Percentiles rank a stretch among this genome's conserved stretches.
Evolutionary conservation across 2,329 filamentous ascomycete species (phyloP).

Genomic region (Arthrinium phaeospermum): DNA sequence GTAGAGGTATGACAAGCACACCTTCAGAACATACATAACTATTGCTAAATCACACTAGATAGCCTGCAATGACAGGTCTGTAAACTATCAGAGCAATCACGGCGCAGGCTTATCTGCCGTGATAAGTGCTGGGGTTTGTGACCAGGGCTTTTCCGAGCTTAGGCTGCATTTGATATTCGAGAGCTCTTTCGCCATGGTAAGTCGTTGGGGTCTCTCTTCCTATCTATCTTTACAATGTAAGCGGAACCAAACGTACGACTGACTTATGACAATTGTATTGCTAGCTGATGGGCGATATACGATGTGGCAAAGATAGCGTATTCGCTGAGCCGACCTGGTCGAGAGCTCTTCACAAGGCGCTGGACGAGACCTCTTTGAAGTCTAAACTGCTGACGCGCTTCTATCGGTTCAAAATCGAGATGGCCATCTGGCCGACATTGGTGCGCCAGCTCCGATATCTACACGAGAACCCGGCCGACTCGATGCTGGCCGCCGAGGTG

Average conservation of each 20-base stretch:
- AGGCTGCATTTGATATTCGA: constrained; percentile 35
- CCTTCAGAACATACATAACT: background rate
- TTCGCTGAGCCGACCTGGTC: constrained; percentile 34
- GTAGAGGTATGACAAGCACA: background rate
- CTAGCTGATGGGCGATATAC: constrained; percentile 37
- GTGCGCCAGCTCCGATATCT: constrained; percentile 31
- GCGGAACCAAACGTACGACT: no score
- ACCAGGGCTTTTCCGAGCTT: constrained; percentile 33
- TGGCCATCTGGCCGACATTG: constrained; percentile 36
- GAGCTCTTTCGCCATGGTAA: constrained; percentile 37
- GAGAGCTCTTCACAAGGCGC: constrained; percentile 29
- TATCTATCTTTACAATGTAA: no score
- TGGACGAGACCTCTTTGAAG: constrained; percentile 28
- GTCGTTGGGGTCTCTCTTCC: constrained; percentile 10
- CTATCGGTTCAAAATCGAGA: constrained; percentile 35
- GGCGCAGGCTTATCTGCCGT: constrained; percentile 36
- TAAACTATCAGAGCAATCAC: constrained; percentile 36
- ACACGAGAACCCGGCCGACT: constrained; percentile 30
- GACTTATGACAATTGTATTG: no score
- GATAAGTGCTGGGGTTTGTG: constrained; percentile 31
- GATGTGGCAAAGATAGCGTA: constrained; percentile 32
- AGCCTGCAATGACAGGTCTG: constrained; percentile 34
- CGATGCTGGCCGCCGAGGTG: constrained; percentile 32
- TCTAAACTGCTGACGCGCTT: constrained; percentile 28
- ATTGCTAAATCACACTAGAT: constrained; percentile 16